These are phyloP conservation scores for Pelagomonas calceolata DNA, from an alignment of 108 stramenopile species.

Conservation along the genomic window DNA sequence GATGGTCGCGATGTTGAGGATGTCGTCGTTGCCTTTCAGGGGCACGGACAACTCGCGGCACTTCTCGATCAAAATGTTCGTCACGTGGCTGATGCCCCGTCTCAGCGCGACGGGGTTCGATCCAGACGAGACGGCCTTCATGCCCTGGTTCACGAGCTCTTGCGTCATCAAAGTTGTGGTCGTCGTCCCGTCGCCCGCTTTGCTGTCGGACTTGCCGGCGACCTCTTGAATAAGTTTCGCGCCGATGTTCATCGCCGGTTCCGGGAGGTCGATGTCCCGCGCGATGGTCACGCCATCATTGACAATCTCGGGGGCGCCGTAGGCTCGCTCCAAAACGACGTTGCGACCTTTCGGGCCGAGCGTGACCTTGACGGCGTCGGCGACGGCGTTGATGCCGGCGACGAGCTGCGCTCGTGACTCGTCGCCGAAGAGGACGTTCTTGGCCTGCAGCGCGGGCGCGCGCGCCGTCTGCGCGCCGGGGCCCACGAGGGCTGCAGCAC, in stretches of 20 bases:
- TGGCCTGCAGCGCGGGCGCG: no score
- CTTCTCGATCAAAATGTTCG: slow-evolving; percentile 37
- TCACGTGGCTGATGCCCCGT: slow-evolving; percentile 70
- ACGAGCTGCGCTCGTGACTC: background rate
- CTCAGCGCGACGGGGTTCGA: slow-evolving; percentile 86
- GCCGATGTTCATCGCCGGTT: slow-evolving; percentile 85
- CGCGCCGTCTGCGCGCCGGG: no score
- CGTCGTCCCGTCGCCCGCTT: slow-evolving; percentile 95
- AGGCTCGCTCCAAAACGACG: slow-evolving; percentile 85
- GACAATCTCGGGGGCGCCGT: slow-evolving; percentile 91
- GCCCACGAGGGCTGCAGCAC: no score
- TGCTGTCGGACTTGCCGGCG: slow-evolving; percentile 80
- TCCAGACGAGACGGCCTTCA: slow-evolving; percentile 76
- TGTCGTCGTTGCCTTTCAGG: slow-evolving; percentile 65
- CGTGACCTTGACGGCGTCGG: slow-evolving; percentile 92
- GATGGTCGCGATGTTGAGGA: slow-evolving; percentile 84
- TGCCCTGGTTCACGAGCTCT: slow-evolving; percentile 87
- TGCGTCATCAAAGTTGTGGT: slow-evolving; percentile 92
- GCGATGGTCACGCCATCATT: slow-evolving; percentile 58
- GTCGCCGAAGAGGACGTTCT: background rate
- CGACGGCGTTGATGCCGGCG: slow-evolving; percentile 26
- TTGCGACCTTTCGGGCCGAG: slow-evolving; percentile 93
- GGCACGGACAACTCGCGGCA: slow-evolving; percentile 70
- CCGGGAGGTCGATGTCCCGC: slow-evolving; percentile 56
- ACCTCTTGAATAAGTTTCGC: slow-evolving; percentile 84